phyloP scores from a whole-genome alignment of 2,329 filamentous ascomycete species.

The Apiospora marii region DNA sequence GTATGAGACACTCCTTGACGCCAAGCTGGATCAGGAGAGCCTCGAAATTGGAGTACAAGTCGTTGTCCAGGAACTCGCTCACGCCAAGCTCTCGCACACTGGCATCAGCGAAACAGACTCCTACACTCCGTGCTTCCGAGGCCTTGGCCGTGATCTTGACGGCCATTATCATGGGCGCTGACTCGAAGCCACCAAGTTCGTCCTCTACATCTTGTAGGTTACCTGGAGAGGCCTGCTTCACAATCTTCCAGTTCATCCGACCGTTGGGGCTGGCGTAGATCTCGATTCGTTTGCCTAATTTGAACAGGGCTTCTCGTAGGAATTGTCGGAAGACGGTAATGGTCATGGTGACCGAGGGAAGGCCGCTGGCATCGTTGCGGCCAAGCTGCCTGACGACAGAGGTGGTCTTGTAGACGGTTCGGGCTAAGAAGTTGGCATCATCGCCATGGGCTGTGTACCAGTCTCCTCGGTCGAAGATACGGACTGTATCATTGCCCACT shows the following conservation, averaged over 20 bases:
- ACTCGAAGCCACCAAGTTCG: constrained; percentile 86
- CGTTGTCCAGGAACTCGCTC: constrained; percentile 98
- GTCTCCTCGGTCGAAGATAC: constrained; percentile 93
- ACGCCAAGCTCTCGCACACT: constrained; percentile 95
- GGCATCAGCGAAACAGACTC: constrained; percentile 97
- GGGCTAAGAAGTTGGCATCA: constrained; percentile 84
- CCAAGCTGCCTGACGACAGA: constrained; percentile 93
- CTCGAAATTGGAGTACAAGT: constrained; percentile 97
- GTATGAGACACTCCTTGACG: constrained; percentile 91
- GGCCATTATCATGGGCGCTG: constrained; percentile 91
- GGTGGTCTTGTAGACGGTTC: constrained; percentile 94
- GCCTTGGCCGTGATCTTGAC: constrained; percentile 94
- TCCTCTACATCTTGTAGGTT: constrained; percentile 98
- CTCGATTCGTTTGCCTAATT: constrained; percentile 88
- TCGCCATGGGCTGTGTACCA: constrained; percentile 95
- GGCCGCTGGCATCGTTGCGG: constrained; percentile 79
- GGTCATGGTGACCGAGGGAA: constrained; percentile 95
- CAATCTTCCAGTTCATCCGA: constrained; percentile 90
- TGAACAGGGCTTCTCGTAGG: constrained; percentile 90
- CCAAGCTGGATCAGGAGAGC: constrained; percentile 95
- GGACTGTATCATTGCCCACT: constrained; percentile 77
- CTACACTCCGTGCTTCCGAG: constrained; percentile 83
- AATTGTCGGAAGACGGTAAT: constrained; percentile 96
- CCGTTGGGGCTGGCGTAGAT: constrained; percentile 81
- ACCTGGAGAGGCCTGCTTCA: constrained; percentile 91